A percentile compares a stretch with the other conserved stretches of the same genome.
These are phyloP conservation scores for Talaromyces sp. DNA, from an alignment of 2,329 filamentous ascomycete genomes.

Conservation along the genomic window DNA sequence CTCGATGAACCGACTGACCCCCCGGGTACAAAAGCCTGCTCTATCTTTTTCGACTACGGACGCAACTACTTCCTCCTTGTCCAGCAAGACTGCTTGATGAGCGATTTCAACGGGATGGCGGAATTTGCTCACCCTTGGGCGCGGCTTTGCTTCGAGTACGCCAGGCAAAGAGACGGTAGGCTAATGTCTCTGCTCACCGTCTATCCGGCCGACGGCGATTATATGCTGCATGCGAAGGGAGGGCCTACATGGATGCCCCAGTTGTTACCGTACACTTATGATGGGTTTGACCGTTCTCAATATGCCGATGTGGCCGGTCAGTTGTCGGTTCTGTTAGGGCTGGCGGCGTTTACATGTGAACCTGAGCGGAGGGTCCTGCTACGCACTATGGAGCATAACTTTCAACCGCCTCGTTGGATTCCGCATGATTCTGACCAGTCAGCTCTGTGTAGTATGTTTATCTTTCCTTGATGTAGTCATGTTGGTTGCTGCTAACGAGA, in stretches of 20 bases:
- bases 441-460: background rate
- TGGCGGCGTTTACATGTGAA: conserved; percentile 10
- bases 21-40: background rate
- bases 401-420: conserved; percentile 4
- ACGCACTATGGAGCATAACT: background rate
- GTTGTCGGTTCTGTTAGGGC: conserved; percentile 3
- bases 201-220: background rate
- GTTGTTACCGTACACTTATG: conserved; percentile 6
- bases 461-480: background rate
- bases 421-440: background rate
- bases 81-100: background rate
- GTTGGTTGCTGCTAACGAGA: background rate
- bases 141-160: conserved; percentile 1
- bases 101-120: background rate
- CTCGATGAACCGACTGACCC: background rate
- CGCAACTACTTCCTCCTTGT: conserved; percentile 3
- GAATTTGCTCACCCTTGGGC: background rate
- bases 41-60: conserved; percentile 9
- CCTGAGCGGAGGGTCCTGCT: background rate
- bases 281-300: background rate
- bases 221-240: background rate
- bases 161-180: background rate
- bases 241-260: conserved; percentile 4
- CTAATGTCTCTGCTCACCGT: background rate
- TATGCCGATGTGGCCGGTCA: conserved; percentile 4